Evolutionary conservation across 2,329 filamentous ascomycete genomes (phyloP), one percentile per base, ranked within the genome.

Genomic region (Colletotrichum siamense): DNA sequence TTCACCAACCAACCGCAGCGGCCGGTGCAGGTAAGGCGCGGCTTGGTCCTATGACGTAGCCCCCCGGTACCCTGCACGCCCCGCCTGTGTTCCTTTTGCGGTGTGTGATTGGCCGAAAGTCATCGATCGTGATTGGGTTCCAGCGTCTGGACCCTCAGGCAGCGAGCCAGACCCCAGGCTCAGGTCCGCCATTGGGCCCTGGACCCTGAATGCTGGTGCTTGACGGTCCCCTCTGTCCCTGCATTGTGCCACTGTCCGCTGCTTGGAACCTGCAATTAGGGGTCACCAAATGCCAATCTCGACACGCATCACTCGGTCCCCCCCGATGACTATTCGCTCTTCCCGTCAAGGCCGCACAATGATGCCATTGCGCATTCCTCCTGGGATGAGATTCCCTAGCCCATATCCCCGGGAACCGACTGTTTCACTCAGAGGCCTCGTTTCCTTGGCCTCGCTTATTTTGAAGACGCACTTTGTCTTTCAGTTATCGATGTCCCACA

Each of bases 151-250:
- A 59, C 55, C 34, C 68, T 70, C 68, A 70, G 57, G 57, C 68
- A 62, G 55, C 57, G 59, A 62, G 26, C 28, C 59, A n/a, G 22
- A 34, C 44, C 39, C 44, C 39, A 32, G 64, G 28, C 32, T 34
- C 18, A 34, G 18, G 18, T 26, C 34, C 22, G 34, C 57, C 12
- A 52, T 70, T 70, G 34, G 68, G 63, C 68, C 68, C 68, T 70
- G 68, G 68, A 70, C 68, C 68, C 68, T 70, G 68, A 70, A 32
- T 70, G 55, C 55, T 28, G n/a, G 22, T 67, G 64, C 24, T 67
- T 57, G 28, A 36, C 24, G 16, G 28, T 59, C 34, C 32, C 28
- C n/a, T 30, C 15, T 28, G 49, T 59, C n/a, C 30, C 52, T 59
- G 28, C 30, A 24, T 69, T 32, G 59, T 62, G 59, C 59, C 59